Conservation (phyloP, 148 eudicot species). For the Polygonum aviculare region DNA sequence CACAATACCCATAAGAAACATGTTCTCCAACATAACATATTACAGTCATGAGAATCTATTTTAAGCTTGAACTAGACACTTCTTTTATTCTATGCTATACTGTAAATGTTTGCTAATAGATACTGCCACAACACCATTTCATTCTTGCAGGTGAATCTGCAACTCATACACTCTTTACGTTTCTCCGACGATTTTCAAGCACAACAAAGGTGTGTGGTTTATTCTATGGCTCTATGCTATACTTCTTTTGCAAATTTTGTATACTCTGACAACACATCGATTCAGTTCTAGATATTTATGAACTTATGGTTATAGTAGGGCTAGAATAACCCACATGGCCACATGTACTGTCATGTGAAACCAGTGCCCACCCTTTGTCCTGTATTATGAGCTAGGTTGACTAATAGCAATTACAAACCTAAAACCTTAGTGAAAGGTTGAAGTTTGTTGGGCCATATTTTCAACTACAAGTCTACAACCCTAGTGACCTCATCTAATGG, state of each 20-base stretch:
- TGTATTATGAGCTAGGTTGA: not conserved
- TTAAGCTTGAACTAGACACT: not conserved
- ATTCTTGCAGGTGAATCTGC: not conserved
- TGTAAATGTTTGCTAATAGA: not conserved
- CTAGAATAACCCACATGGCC: not conserved
- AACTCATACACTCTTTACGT: not conserved
- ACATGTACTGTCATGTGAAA: not conserved
- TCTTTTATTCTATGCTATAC: not conserved
- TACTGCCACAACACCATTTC: not conserved
- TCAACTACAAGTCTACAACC: not conserved
- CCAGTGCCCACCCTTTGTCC: not conserved
- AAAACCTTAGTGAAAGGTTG: not conserved
- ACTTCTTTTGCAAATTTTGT: not conserved
- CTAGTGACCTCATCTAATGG: not conserved
- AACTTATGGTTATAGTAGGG: not conserved
- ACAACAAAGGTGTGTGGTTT: not conserved
- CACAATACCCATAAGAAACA: not conserved
- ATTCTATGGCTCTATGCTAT: not conserved
- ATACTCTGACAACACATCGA: not conserved
- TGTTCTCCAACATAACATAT: too few species aligned
- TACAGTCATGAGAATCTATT: not conserved
- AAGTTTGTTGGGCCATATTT: not conserved
- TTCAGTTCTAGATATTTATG: not conserved
- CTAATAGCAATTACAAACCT: not conserved
- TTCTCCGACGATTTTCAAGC: not conserved